Evolutionary conservation across 2,329 filamentous ascomycete species (phyloP), one percentile per base, ranked within the genome.

Genomic region (Aspergillus viridinutans): DNA sequence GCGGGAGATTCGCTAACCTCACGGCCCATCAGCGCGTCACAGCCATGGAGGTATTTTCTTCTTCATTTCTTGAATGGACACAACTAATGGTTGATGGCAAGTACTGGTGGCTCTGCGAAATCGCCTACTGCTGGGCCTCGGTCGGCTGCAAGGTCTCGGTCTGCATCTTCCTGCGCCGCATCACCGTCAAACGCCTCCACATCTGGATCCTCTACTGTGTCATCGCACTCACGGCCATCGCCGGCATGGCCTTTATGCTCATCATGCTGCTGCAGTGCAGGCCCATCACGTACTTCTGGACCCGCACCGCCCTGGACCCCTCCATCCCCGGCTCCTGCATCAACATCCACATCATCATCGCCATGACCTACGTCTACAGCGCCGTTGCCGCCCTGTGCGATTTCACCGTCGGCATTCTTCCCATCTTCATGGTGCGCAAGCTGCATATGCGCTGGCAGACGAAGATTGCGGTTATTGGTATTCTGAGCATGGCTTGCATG

Each of bases 401-500:
- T 66, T 82, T 82, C 56, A 81, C 80, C 12, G 72, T 83, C 5
- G 75, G 78, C 3, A 74, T 83, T 29, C 67, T 84, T 4, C 82
- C 82, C 0, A 77, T 82, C 9, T 81, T 81, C 61, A 73, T 87
- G 3, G 75, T 86, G 1, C 78, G 74, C 68, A 76, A 78, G n/a
- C 67, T 86, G 29, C 78, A 84, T 52, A 84, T 86, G 78, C 78
- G 79, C 52, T 67, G 61, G 12, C 75, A 75, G 57, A 80, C 77
- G 4, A 86, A 85, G 64, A 20, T 80, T 2, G 76, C 82, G 0
- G 73, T 86, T 3, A 76, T 80, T 9, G 74, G 77, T 0, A 76
- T 87, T 48, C 70, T 87, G 51, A 74, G 77, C 2, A 80, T 86
- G 73, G 85, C 82, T 35, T 83, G 83, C 63, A 76, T 78, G 69